These are phyloP conservation scores for Alternaria sp. DNA, from an alignment of 2,329 filamentous ascomycete species.

Conservation along the genomic window DNA sequence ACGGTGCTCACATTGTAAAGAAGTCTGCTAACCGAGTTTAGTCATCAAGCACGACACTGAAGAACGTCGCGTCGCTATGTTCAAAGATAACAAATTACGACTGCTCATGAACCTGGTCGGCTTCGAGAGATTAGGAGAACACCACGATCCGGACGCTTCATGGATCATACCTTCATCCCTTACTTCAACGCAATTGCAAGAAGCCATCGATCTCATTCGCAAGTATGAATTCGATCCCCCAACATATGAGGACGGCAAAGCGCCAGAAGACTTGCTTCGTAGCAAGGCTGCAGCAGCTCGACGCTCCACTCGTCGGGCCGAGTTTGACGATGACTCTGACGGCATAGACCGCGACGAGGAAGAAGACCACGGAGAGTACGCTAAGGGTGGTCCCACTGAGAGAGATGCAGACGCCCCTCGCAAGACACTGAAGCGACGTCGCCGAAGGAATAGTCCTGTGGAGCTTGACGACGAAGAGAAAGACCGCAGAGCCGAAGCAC, in stretches of 20 bases:
- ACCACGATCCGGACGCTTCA: slow-evolving; percentile 75
- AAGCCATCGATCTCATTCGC: slow-evolving; percentile 74
- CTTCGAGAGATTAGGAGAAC: slow-evolving; percentile 67
- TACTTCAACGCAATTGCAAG: slow-evolving; percentile 68
- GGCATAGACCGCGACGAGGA: slow-evolving; percentile 63
- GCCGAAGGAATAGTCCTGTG: slow-evolving; percentile 59
- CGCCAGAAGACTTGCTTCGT: slow-evolving; percentile 79
- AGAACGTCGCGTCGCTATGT: slow-evolving; percentile 73
- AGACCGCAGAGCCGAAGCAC: slow-evolving; percentile 65
- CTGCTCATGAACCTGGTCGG: slow-evolving; percentile 81
- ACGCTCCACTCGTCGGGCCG: slow-evolving; percentile 54
- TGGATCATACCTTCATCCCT: slow-evolving; percentile 79
- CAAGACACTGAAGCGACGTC: slow-evolving; percentile 63
- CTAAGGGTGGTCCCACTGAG: slow-evolving; percentile 69
- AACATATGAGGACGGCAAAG: slow-evolving; percentile 74
- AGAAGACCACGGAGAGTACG: slow-evolving; percentile 66
- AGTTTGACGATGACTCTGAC: slow-evolving; percentile 74
- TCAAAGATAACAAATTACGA: slow-evolving; percentile 86
- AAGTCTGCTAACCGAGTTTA: slow-evolving; percentile 26
- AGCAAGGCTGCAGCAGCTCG: slow-evolving; percentile 64
- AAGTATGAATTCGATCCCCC: slow-evolving; percentile 80
- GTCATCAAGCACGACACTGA: slow-evolving; percentile 65
- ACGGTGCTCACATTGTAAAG: slow-evolving; percentile 12
- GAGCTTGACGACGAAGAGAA: slow-evolving; percentile 68
- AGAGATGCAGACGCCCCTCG: slow-evolving; percentile 60